Evolutionary conservation across 2,329 filamentous ascomycete species (phyloP), one percentile per base, ranked within the genome.

Genomic region (Cladosporium sp.): DNA sequence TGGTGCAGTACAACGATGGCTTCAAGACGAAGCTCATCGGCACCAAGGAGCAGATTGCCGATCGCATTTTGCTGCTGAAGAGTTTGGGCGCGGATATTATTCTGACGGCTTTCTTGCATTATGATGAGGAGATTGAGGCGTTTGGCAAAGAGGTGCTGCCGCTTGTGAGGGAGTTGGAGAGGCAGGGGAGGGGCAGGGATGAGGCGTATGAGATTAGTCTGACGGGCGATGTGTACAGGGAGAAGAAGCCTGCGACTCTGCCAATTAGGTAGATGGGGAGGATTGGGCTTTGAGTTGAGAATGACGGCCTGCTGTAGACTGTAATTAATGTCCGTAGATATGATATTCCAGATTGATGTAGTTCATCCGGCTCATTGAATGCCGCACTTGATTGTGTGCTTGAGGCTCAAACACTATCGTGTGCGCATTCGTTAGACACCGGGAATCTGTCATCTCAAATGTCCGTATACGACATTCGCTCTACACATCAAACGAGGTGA

Each of bases 1-100:
- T 79, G 48, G 73, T 79, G 24, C 76, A 79, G 63, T 79, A 79
- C 55, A 79, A 79, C 40, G 76, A 79, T 57, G 76, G 76, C 2
- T 80, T 79, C 63, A 79, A 78, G 65, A 78, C 76, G 3, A 79
- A 77, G 61, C 58, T 79, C 20, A 77, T 78, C 38, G 75, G 76
- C 1, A 78, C 76, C 0, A 74, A 72, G 54, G 72, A 76, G 58
- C 74, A 78, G 59, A 73, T 78, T 43, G 74, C 73, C 0, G 74
- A 78, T 54, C 62, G 76, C 4, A 75, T 78, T 32, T 53, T 77
- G 32, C 53, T 78, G 56, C 57, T 78, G 48, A 72, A 78, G 70
- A 70, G 69, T 55, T 52, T 77, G 52, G 64, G 70, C 1, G 64
- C 73, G 12, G 63, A 73, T 53, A 66, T 79, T 42, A 57, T 73